A percentile compares a stretch with the other conserved stretches of the same genome.
Conservation (phyloP, 352 stramenopile species). For the Globisporangium uncinulatum region DNA sequence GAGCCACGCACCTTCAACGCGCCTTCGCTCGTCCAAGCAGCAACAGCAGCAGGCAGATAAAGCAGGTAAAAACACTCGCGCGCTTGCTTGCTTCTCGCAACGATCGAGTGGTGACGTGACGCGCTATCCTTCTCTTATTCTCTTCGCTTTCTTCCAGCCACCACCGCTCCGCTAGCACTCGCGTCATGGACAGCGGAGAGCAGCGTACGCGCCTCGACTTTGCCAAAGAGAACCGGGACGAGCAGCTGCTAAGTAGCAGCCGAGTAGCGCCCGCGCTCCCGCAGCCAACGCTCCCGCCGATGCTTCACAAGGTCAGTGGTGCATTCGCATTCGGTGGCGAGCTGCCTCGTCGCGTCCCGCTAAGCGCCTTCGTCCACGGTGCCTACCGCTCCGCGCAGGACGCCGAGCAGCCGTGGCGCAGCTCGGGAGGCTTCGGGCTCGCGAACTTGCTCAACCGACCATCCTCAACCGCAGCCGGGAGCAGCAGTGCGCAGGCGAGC, state of each 20-base stretch:
- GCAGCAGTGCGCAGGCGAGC: not conserved
- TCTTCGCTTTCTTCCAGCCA: not conserved
- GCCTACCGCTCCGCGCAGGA: conserved; percentile 28
- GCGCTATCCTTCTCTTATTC: too few relatives aligned
- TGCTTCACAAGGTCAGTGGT: conserved; percentile 12
- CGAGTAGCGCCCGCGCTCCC: conserved; percentile 9
- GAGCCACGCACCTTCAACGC: too few relatives aligned
- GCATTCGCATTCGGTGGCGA: conserved; percentile 2
- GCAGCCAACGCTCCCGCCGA: conserved; percentile 4
- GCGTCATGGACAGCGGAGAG: conserved; percentile 18
- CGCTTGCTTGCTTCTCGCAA: too few relatives aligned
- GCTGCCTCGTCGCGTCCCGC: conserved; percentile 5
- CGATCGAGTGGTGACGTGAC: too few relatives aligned
- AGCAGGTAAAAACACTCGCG: too few relatives aligned
- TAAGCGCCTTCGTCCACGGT: conserved; percentile 19
- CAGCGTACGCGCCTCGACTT: conserved; percentile 13
- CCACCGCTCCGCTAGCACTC: not conserved
- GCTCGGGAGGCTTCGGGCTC: conserved; percentile 65
- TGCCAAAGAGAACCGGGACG: conserved; percentile 22
- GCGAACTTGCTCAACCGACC: conserved; percentile 74
- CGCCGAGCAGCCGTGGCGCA: conserved; percentile 61
- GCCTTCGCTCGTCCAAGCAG: too few relatives aligned
- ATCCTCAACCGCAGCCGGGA: conserved; percentile 1
- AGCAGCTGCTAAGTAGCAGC: conserved; percentile 6
- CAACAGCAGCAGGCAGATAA: too few relatives aligned